A percentile compares a stretch with the other conserved stretches of the same genome.
Evolutionary conservation across 495 filamentous ascomycete species (phyloP).

Genomic region (Penicillium flavigenum): DNA sequence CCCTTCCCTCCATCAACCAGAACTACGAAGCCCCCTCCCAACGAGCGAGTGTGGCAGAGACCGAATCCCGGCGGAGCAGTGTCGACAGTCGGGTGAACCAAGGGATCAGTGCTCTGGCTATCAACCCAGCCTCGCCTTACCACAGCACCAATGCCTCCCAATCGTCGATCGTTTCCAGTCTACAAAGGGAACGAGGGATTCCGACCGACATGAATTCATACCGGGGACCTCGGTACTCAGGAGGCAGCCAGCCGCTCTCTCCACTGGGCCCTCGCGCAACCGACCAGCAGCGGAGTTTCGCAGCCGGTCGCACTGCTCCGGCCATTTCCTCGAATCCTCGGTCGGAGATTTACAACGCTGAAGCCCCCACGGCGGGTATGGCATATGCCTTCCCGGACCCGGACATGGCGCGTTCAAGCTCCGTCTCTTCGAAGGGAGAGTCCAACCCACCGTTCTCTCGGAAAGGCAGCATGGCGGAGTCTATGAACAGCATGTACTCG

Average conservation of each 20-base stretch:
- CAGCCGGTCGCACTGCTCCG: slow-evolving; percentile 64
- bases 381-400: slow-evolving; percentile 82
- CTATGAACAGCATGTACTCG: slow-evolving; percentile 72
- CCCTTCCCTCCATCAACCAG: slow-evolving; percentile 54
- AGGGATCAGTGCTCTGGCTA: slow-evolving; percentile 64
- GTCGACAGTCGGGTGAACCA: slow-evolving; percentile 76
- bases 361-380: slow-evolving; percentile 77
- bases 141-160: slow-evolving; percentile 75
- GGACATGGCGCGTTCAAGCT: slow-evolving; percentile 56
- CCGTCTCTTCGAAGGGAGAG: slow-evolving; percentile 56
- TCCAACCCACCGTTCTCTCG: slow-evolving; percentile 53
- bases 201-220: slow-evolving; percentile 54
- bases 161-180: slow-evolving; percentile 65
- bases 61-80: slow-evolving; percentile 69
- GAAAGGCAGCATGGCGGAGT: slow-evolving; percentile 71
- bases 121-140: slow-evolving; percentile 67
- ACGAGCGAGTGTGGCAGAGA: slow-evolving; percentile 47
- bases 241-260: slow-evolving; percentile 44
- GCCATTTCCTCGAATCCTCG: slow-evolving; percentile 74
- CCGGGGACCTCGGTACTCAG: slow-evolving; percentile 52
- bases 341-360: slow-evolving; percentile 75
- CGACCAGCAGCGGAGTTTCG: slow-evolving; percentile 54
- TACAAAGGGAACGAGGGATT: slow-evolving; percentile 57
- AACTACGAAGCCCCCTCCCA: slow-evolving; percentile 50
- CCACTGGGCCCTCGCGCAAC: slow-evolving; percentile 45